Conservation (phyloP, 345 rosid genomes). For the Euphorbia pulcherrima region DNA sequence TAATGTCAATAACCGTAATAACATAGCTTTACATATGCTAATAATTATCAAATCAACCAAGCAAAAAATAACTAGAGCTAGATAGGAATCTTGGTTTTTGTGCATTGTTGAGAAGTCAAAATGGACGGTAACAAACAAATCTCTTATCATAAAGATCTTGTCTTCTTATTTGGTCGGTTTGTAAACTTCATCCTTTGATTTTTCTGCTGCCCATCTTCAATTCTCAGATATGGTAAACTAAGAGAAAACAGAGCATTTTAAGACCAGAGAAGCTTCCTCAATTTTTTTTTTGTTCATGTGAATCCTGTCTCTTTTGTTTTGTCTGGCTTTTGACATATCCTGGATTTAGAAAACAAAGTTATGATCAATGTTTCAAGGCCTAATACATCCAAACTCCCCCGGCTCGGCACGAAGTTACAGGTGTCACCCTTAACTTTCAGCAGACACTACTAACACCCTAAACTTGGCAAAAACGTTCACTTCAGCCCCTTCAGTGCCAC, state of each 20-base stretch:
- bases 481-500: no score
- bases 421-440: no score
- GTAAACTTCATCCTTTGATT: conserved; percentile 12
- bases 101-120: conserved; percentile 28
- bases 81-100: conserved; percentile 27
- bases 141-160: conserved; percentile 34
- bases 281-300: not conserved
- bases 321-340: conserved; percentile 21
- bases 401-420: no score
- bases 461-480: no score
- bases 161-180: conserved; percentile 37
- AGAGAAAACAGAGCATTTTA: not conserved
- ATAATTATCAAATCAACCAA: not conserved
- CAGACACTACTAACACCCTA: no score
- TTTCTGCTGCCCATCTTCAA: conserved; percentile 23
- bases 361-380: no score
- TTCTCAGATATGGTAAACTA: conserved; percentile 1
- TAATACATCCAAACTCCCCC: no score
- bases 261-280: conserved; percentile 2
- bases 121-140: conserved; percentile 38
- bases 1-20: not conserved
- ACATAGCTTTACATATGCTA: not conserved
- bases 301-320: conserved; percentile 6
- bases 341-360: conserved; percentile 6
- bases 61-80: not conserved